Percentiles rank a stretch among this genome's conserved stretches.
Evolutionary conservation across 2,329 filamentous ascomycete species (phyloP).

Genomic region (Diaporthe sp.): DNA sequence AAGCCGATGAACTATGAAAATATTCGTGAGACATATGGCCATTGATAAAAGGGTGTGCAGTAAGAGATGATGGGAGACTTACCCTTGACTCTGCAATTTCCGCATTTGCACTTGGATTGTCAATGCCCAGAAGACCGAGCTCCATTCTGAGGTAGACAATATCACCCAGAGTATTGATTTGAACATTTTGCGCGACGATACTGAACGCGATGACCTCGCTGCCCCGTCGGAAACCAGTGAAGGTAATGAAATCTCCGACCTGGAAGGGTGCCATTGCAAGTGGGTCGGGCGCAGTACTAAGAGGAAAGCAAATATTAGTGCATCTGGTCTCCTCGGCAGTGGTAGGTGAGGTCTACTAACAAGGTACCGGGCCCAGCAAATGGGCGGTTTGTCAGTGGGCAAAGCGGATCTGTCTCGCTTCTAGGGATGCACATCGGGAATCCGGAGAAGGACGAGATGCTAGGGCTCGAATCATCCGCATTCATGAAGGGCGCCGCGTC

Average conservation of each 20-base stretch:
- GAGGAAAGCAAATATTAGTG: not conserved
- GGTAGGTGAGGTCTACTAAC: conserved; percentile 42
- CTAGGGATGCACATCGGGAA: conserved; percentile 68
- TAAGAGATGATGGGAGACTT: not conserved
- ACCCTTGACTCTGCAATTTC: conserved; percentile 53
- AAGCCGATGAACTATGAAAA: conserved; percentile 51
- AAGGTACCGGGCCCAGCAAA: conserved; percentile 52
- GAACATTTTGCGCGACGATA: conserved; percentile 54
- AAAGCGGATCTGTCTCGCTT: conserved; percentile 53
- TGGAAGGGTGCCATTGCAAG: conserved; percentile 55
- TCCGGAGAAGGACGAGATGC: conserved; percentile 62
- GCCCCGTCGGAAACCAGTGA: conserved; percentile 50
- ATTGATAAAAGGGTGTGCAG: not conserved
- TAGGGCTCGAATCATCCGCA: conserved; percentile 63
- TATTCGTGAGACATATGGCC: not conserved
- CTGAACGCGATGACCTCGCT: conserved; percentile 53
- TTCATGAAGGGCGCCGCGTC: conserved; percentile 57
- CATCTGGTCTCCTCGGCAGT: no score
- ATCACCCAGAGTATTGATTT: conserved; percentile 51
- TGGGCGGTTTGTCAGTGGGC: conserved; percentile 53
- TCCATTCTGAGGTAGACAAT: conserved; percentile 55
- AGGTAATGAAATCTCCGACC: conserved; percentile 54
- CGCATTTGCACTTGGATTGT: conserved; percentile 52
- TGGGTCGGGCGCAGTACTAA: conserved; percentile 52
- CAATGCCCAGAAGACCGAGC: conserved; percentile 52